Evolutionary conservation across 306 rosid species (phyloP).

Genomic region (Begonia loranthoides): DNA sequence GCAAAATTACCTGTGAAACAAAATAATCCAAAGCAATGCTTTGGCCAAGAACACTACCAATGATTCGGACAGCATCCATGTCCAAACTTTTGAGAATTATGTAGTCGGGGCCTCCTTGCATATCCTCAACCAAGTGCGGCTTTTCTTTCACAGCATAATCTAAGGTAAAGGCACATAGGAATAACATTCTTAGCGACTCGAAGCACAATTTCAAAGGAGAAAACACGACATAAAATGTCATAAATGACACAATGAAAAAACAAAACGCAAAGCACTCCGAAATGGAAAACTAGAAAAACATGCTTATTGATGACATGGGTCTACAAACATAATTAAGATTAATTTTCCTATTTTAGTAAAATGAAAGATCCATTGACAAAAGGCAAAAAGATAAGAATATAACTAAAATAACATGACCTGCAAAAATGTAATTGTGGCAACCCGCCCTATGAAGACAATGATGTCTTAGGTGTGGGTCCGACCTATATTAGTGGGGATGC

Average conservation of each 20-base stretch:
- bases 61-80: constrained; percentile 75
- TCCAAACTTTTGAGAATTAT: constrained; percentile 75
- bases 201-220: not conserved
- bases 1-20: constrained; percentile 68
- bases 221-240: not conserved
- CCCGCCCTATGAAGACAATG: no score
- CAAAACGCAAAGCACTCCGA: not conserved
- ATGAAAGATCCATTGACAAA: no score
- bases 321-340: no score
- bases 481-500: no score
- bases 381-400: no score
- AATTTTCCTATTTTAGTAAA: no score
- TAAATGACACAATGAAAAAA: not conserved
- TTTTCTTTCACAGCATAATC: constrained; percentile 89
- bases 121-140: constrained; percentile 61
- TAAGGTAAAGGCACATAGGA: constrained; percentile 15
- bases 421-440: no score
- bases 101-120: constrained; percentile 88
- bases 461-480: no score
- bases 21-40: constrained; percentile 97
- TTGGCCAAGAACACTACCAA: constrained; percentile 94
- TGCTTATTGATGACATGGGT: no score
- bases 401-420: no score
- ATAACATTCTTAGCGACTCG: no score
- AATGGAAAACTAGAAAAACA: no score